A percentile compares a stretch with the other conserved stretches of the same genome.
Evolutionary conservation across 2,329 filamentous ascomycete genomes (phyloP).

Genomic region (Ophiostoma piceae): DNA sequence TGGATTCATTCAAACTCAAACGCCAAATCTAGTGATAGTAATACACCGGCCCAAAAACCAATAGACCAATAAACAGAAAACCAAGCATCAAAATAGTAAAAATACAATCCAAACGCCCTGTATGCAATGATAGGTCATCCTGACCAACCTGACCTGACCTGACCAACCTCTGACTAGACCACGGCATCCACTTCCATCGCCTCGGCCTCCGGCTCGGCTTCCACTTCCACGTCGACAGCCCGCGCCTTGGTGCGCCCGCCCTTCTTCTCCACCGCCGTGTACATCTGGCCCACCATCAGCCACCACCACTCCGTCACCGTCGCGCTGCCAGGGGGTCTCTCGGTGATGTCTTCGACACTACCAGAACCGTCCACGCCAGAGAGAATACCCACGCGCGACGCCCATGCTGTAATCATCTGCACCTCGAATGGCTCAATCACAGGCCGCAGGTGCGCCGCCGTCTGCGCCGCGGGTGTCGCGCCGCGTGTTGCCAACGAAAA

Average conservation of each 20-base stretch:
- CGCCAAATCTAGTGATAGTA: background rate
- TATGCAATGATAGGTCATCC: background rate
- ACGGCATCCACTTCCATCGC: background rate
- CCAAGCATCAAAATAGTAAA: background rate
- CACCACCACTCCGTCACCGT: conserved; percentile 63
- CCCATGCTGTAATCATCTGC: conserved; percentile 55
- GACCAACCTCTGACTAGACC: background rate
- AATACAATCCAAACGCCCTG: background rate
- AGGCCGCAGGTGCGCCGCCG: conserved; percentile 52
- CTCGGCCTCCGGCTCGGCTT: background rate
- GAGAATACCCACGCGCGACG: conserved; percentile 48
- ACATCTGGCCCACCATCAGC: conserved; percentile 47
- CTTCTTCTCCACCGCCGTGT: conserved; percentile 12
- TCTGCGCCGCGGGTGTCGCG: conserved; percentile 47
- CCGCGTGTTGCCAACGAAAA: conserved; percentile 60
- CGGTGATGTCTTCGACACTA: background rate
- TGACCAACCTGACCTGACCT: background rate
- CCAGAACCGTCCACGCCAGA: conserved; percentile 26
- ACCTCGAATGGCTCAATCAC: conserved; percentile 60
- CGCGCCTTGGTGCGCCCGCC: background rate
- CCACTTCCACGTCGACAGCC: background rate
- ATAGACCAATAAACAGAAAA: background rate
- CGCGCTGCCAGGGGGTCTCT: conserved; percentile 32
- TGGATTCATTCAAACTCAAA: background rate
- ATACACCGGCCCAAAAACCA: background rate